Conservation (phyloP, 805 yeast species). For the Lipomyces sp. region DNA sequence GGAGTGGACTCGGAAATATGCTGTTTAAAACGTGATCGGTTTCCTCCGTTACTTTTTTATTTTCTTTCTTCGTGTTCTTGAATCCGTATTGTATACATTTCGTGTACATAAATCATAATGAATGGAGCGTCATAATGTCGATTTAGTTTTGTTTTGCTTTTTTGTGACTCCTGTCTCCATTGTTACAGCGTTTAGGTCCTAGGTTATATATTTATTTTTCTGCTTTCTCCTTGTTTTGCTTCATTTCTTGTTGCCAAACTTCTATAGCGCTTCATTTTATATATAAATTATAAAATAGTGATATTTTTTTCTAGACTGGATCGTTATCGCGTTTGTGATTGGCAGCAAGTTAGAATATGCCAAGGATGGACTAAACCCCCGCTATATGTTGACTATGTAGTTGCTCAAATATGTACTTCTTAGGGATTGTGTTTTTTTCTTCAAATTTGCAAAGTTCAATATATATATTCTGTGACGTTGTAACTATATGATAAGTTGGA, state of each 20-base stretch:
- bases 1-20: constrained; percentile 98
- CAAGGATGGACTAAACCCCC: too few relatives aligned
- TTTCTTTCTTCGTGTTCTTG: not conserved
- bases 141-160: not conserved
- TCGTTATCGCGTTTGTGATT: too few relatives aligned
- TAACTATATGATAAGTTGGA: too few relatives aligned
- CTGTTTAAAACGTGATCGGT: constrained; percentile 58
- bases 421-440: too few relatives aligned
- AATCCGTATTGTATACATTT: constrained; percentile 1
- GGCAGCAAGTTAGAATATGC: too few relatives aligned
- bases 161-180: not conserved
- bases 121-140: not conserved
- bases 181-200: not conserved
- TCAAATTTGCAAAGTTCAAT: too few relatives aligned
- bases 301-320: too few relatives aligned
- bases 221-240: not conserved
- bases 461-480: too few relatives aligned
- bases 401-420: too few relatives aligned
- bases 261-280: not conserved
- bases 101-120: not conserved
- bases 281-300: constrained; percentile 13
- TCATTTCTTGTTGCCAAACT: not conserved
- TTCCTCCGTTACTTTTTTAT: not conserved
- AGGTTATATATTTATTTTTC: not conserved
- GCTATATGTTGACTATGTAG: too few relatives aligned